Conservation (phyloP, 345 rosid genomes). For the Kandelia obovata region DNA sequence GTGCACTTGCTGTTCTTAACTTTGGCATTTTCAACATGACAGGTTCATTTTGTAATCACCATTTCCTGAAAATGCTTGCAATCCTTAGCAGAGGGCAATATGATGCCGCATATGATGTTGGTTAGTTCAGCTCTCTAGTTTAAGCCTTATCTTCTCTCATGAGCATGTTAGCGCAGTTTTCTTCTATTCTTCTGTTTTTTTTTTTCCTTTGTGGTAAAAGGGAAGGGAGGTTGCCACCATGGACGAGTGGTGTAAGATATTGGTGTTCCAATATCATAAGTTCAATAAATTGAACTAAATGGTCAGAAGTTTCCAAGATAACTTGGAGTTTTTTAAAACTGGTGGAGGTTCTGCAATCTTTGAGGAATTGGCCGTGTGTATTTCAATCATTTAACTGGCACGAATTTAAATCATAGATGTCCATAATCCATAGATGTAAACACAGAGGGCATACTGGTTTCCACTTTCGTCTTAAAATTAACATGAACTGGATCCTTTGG, state of each 20-base stretch:
- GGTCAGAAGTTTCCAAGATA: neutral
- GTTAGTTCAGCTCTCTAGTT: conserved; percentile 31
- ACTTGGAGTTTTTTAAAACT: neutral
- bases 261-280: neutral
- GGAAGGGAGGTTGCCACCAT: neutral
- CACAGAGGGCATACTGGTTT: neutral
- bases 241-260: neutral
- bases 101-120: conserved; percentile 64
- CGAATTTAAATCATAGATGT: too few relatives aligned
- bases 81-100: conserved; percentile 62
- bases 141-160: neutral
- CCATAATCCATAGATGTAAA: too few relatives aligned
- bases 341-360: too few relatives aligned
- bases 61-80: conserved; percentile 79
- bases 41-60: conserved; percentile 89
- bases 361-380: too few relatives aligned
- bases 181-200: neutral
- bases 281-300: neutral
- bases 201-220: neutral
- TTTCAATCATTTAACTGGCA: too few relatives aligned
- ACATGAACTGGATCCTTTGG: neutral
- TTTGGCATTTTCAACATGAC: conserved; percentile 16
- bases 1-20: neutral
- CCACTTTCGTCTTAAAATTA: neutral
- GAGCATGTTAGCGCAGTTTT: neutral